Base-by-base conservation (phyloP, 805 yeast genomes). In the Jamesozyma rosinii region DNA sequence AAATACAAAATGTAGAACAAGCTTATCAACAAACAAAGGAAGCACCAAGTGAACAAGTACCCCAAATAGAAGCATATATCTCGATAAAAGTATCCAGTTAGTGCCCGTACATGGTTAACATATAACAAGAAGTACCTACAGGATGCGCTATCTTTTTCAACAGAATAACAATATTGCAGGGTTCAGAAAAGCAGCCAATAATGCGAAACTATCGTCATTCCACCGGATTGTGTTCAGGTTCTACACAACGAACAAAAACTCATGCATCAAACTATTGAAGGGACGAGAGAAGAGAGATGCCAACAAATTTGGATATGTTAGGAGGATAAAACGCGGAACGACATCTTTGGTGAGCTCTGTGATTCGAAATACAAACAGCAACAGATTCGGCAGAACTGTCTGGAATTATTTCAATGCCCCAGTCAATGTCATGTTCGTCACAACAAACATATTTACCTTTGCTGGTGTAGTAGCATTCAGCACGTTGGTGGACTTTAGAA, bases 371-470 rank as follows among this genome's bases (percentile, higher is more conserved):
- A 24, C 29, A 24, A 24, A 24, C 29, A 24, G 11, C 11, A 24
- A 32, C 15, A 32, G 20, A 10, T 31, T 44, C 11, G 31, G 42
- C 1, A 37, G 42, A 20, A 47, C 49, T 1, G 44, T 67, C 8
- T 66, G 70, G 70, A 52, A 60, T 2, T 67, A 67, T 50, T 61
- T 64, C 42, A 65, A 61, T 43, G 65, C 68, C 1, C 71, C 71
- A 3, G 59, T 64, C 0, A 67, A 67, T 48, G 44, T 65, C 3
- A 44, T 65, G 51, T 67, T 67, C 44, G 54, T 67, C 1, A 54
- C 68, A 0, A 61, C 68, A 1, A 67, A 67, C 41, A 35, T 67
- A 0, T 48, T 65, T 1, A 58, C 66, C 2, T 50, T 67, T 22
- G 59, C 61, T 1, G 66, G 67, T 5, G 45, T 65, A 4, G 59